Evolutionary conservation across 441 rosid genomes (phyloP), one percentile per base, ranked within the genome.

Genomic region (Manihot esculenta): DNA sequence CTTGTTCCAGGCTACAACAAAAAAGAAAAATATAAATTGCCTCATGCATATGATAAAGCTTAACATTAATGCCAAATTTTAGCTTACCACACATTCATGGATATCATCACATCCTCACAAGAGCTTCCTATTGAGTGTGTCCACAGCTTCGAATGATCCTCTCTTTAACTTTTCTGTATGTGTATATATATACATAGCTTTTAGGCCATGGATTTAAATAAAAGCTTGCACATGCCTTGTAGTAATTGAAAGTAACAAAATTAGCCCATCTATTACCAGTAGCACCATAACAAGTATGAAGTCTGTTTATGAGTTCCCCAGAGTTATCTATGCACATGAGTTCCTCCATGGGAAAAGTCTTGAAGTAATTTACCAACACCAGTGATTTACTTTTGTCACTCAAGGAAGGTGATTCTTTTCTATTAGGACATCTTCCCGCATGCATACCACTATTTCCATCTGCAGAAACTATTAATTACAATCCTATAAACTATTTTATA

Each of bases 211-310:
- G n/a, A 44, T 3, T 1, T 44, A 1, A 44, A 44, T 44, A 44
- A 44, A 44, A n/a, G n/a, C 47, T 3, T 44, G 14, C 49, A 1
- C 17, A 55, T 56, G 77, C 88, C 84, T 82, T 87, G 65, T 85
- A 82, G 76, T 61, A 85, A 56, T 87, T 81, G 4, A 85, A 84
- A 9, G 84, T 86, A 61, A 82, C 70, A 74, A 84, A 87, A 67
- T 83, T 87, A n/a, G 87, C 83, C 87, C 86, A 84, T 72, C 88
- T 71, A 23, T 67, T 81, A 21, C 76, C 85, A 8, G 87, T 58
- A 33, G 53, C 72, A 27, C 67, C 84, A 27, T 73, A 48, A 71
- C 90, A 86, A 15, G 86, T 74, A 1, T 62, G 68, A 18, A 86
- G 67, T 84, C 78, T 75, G 26, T 74, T 49, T 9, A 80, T 72